Conservation (phyloP, 1,139 yeast species). For the Blastobotrys arbuscula region DNA sequence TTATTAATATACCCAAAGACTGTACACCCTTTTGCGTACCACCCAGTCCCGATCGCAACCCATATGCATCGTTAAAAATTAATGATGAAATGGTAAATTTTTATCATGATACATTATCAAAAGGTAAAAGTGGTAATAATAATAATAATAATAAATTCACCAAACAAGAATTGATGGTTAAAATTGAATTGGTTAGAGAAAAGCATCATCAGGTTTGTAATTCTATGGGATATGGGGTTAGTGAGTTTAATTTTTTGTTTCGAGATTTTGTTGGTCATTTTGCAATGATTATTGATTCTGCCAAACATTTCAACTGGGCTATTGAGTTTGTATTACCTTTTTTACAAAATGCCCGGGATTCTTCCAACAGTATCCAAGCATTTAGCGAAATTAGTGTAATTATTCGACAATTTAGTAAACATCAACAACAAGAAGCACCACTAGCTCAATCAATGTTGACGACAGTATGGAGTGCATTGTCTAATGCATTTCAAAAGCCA, state of each 20-base stretch:
- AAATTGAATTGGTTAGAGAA: slow-evolving; percentile 18
- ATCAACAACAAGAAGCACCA: slow-evolving; percentile 13
- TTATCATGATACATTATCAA: slow-evolving; percentile 14
- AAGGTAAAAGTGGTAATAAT: too few relatives aligned
- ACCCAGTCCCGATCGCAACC: slow-evolving; percentile 9
- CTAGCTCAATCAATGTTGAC: slow-evolving; percentile 15
- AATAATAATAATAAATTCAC: slow-evolving; percentile 9
- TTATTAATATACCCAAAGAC: slow-evolving; percentile 6
- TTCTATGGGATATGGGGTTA: slow-evolving; percentile 14
- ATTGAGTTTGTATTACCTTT: slow-evolving; percentile 21
- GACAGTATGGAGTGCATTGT: slow-evolving; percentile 24
- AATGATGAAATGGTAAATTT: slow-evolving; percentile 21
- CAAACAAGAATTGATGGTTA: slow-evolving; percentile 16
- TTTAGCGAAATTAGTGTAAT: slow-evolving; percentile 16
- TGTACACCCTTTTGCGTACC: slow-evolving; percentile 5
- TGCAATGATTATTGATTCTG: slow-evolving; percentile 20
- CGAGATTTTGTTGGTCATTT: slow-evolving; percentile 31
- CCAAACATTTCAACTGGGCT: slow-evolving; percentile 19
- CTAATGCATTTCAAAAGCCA: slow-evolving; percentile 1
- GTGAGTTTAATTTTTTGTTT: slow-evolving; percentile 25
- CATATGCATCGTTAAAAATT: slow-evolving; percentile 20
- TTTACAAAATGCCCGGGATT: slow-evolving; percentile 8
- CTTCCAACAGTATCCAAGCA: slow-evolving; percentile 14
- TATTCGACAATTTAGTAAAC: slow-evolving; percentile 12
- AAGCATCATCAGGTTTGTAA: slow-evolving; percentile 18